Evolutionary conservation across 331 rosid genomes (phyloP), one percentile per base, ranked within the genome.

Genomic region (Rhamnella rubrinervis): DNA sequence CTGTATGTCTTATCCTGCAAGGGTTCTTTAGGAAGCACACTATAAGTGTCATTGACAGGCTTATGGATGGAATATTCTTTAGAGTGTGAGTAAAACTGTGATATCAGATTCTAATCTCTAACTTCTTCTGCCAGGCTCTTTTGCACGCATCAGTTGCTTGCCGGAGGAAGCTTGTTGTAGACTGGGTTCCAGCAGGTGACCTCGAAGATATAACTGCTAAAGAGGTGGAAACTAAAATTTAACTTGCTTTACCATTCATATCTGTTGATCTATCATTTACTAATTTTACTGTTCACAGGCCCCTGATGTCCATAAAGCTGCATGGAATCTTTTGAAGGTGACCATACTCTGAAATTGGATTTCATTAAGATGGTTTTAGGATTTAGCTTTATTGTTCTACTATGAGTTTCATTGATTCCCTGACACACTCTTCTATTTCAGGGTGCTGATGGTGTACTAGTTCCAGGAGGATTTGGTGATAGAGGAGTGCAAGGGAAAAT

Each of bases 401-500:
- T 47, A 39, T 19, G 17, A 10, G n/a, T 19, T 61, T 85, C 78
- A 76, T 68, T 46, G 69, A 62, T 64, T 20, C 7, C 67, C 71
- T 44, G 60, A 46, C 5, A 51, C 28, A 7, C 55, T 55, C 61
- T 64, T 75, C 19, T n/a, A 10, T 77, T 68, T 63, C 77, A 93
- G 98, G 95, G 91, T 35, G 95, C 95, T 66, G 81, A 88, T 76
- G 98, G 97, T 68, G 70, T 93, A 77, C 89, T 93, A 72, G 97
- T 93, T 82, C 98, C 98, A 7, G 98, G 98, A 70, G 98, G 98
- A 39, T 90, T 93, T 78, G 98, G 98, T 61, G 98, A 87, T 65
- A 84, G 98, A 85, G 98, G 98, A 84, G 97, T 90, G 65, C 85
- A 85, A 84, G 98, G 98, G 80, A 93, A 93, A 87, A 90, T 90